Base-by-base conservation (phyloP, 805 yeast species). In the Schizosaccharomyces japonicus region DNA sequence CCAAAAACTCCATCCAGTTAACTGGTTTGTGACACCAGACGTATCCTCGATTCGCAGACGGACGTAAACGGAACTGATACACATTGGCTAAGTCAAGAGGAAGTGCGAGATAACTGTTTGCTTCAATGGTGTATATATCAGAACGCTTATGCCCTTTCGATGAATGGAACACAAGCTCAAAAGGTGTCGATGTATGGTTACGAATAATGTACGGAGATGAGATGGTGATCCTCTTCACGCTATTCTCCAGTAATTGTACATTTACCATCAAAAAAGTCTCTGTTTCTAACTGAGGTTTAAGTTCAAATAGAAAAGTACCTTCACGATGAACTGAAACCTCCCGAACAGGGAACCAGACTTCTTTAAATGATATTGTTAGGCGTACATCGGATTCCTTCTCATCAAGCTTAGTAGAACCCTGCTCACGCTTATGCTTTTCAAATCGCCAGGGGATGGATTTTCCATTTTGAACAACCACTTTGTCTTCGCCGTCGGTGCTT, bases 11-110 rank as follows among this genome's bases (percentile, higher is more conserved):
- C 51, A 67, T 70, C 98, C 96, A 90, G 45, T 60, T 62, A 6
- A 85, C 54, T 2, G 65, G 59, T 25, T 73, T 71, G 11, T 60
- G 62, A 0, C 93, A 77, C 93, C 94, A 85, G 0, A 64, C 67
- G 58, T 71, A 82, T 0, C 69, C 63, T 4, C 70, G 69, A 4
- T 67, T 66, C 7, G 71, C 63, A 4, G 66, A 52, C 23, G 95
- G 96, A 47, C 72, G 69, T 10, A 90, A 64, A 32, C 63, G 67
- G 30, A 87, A 58, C 3, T 63, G 60, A 1, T 76, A 36, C n/a
- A 36, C 5, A 13, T 15, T 8, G 17, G 42, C 42, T 11, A 36
- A 23, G 13, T 36, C 42, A 36, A 36, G 42, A 17, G 42, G 42
- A 17, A 36, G 13, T n/a, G 17, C 17, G n/a, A 25, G 27, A 13